A percentile compares a stretch with the other conserved stretches of the same genome.
phyloP scores from a whole-genome alignment of 2,329 filamentous ascomycete species.

The Claviceps cyperi region DNA sequence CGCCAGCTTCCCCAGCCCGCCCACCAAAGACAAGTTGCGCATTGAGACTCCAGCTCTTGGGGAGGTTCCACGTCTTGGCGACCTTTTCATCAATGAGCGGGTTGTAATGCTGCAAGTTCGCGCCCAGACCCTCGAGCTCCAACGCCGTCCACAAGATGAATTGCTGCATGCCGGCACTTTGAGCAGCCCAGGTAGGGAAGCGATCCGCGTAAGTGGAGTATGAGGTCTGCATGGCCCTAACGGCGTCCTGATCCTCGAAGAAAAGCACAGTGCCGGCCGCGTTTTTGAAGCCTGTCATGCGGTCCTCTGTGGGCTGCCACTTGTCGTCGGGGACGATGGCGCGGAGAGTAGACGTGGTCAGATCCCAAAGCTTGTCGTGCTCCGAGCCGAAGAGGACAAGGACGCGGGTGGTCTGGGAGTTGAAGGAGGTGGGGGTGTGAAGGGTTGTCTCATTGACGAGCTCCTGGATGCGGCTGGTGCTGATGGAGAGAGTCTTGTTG shows the following conservation, averaged over 20 bases:
- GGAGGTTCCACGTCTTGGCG: conserved; percentile 52
- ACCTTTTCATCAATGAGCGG: conserved; percentile 63
- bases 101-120: conserved; percentile 90
- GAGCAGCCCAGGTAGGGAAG: conserved; percentile 63
- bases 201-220: conserved; percentile 64
- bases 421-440: conserved; percentile 70
- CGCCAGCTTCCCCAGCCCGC: conserved; percentile 36
- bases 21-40: conserved; percentile 78
- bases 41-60: conserved; percentile 59
- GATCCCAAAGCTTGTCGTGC: conserved; percentile 80
- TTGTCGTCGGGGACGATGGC: conserved; percentile 48
- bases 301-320: conserved; percentile 37
- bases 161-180: conserved; percentile 69
- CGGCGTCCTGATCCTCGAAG: conserved; percentile 61
- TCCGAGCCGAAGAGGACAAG: conserved; percentile 68
- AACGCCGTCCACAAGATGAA: conserved; percentile 68
- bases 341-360: conserved; percentile 37
- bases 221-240: conserved; percentile 51
- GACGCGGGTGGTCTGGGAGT: conserved; percentile 69
- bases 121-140: conserved; percentile 70
- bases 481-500: conserved; percentile 42
- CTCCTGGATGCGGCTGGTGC: conserved; percentile 43
- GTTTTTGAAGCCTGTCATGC: conserved; percentile 44
- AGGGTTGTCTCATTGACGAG: conserved; percentile 50
- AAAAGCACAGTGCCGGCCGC: conserved; percentile 77